A percentile compares a stretch with the other conserved stretches of the same genome.
phyloP scores from a whole-genome alignment of 73 alveolate genomes.

The Stentor roeselii region DNA sequence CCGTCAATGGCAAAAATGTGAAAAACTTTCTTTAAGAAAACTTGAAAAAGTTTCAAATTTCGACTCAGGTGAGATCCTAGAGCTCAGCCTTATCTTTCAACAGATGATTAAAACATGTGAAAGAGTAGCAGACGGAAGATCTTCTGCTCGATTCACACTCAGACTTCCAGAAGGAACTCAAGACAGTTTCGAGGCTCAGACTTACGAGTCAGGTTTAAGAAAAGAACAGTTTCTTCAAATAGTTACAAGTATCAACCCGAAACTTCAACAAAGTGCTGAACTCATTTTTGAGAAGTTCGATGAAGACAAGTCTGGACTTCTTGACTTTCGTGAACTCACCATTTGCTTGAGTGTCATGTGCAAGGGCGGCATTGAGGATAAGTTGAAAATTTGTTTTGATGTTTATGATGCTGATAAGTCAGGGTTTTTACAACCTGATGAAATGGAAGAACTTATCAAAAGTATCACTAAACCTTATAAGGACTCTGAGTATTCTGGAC shows the following conservation, averaged over 20 bases:
- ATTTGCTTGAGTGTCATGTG: background rate
- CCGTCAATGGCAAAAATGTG: slow-evolving; percentile 7
- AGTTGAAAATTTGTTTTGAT: background rate
- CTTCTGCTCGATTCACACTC: background rate
- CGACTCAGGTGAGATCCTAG: background rate
- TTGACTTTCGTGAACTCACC: slow-evolving; percentile 21
- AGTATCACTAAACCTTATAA: background rate
- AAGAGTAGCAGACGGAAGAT: background rate
- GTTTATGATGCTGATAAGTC: slow-evolving; percentile 21
- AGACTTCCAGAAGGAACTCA: background rate
- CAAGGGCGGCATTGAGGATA: slow-evolving; percentile 13
- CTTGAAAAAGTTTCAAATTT: slow-evolving; percentile 12
- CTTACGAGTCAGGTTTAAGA: background rate
- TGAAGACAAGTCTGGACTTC: slow-evolving; percentile 16
- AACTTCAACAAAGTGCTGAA: background rate
- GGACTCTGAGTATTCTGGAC: background rate
- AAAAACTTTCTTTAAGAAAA: background rate
- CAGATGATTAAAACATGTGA: background rate
- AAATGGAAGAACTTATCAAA: background rate
- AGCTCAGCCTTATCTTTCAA: background rate
- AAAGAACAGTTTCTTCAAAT: background rate
- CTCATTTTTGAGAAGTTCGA: slow-evolving; percentile 7
- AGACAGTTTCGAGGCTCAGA: background rate
- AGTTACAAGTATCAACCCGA: background rate
- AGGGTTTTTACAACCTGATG: slow-evolving; percentile 9